Conservation (phyloP, 179 eudicot species). For the Silene noctiflora region DNA sequence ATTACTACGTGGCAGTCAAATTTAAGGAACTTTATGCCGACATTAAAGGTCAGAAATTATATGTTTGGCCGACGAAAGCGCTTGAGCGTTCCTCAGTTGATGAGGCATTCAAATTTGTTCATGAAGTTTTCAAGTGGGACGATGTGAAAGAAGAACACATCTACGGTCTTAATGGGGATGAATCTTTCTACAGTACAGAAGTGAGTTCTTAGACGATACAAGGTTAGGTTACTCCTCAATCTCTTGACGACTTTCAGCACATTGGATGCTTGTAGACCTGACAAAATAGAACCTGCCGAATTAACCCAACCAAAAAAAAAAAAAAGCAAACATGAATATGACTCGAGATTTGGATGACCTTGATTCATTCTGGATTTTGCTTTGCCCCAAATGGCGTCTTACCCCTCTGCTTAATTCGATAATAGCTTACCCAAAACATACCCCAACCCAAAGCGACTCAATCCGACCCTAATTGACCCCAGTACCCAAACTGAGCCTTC, state of each 20-base stretch:
- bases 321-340: not conserved
- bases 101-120: not conserved
- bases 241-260: not conserved
- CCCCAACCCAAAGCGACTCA: no score
- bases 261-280: not conserved
- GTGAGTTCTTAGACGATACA: not conserved
- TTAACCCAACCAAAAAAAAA: no score
- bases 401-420: not conserved
- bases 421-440: not conserved
- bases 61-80: not conserved
- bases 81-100: not conserved
- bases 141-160: conserved; percentile 3
- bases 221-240: not conserved
- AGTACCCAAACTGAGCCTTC: no score
- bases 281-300: not conserved
- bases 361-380: not conserved
- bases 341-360: not conserved
- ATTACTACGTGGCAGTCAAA: not conserved
- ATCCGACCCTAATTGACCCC: not conserved
- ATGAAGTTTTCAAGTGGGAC: conserved; percentile 1
- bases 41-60: not conserved
- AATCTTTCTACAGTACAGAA: not conserved
- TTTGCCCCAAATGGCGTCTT: not conserved
- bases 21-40: not conserved
- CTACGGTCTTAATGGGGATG: not conserved